Conservation (phyloP, 257 asterid genomes). For the Plantago major region DNA sequence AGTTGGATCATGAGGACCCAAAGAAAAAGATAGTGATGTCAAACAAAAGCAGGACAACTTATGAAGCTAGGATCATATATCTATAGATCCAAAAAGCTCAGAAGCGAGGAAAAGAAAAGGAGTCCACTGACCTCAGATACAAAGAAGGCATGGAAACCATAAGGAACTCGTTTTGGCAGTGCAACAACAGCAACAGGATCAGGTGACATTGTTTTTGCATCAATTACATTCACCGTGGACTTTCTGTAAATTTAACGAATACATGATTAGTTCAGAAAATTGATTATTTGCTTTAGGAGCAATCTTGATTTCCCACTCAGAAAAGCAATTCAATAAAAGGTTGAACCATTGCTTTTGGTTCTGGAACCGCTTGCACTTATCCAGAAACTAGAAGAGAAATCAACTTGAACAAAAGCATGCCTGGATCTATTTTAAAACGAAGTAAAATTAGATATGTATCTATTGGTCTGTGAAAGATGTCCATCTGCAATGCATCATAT, state of each 20-base stretch:
- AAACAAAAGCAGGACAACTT: background rate
- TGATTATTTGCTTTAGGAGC: no score
- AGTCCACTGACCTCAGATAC: conserved; percentile 67
- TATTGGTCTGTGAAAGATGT: no score
- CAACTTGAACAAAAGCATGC: no score
- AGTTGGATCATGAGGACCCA: conserved; percentile 6
- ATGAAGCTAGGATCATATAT: background rate
- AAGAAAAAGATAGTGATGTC: background rate
- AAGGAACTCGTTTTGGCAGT: conserved; percentile 83
- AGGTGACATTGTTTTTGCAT: conserved; percentile 90
- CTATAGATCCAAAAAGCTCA: background rate
- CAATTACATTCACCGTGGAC: conserved; percentile 77
- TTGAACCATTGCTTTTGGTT: no score
- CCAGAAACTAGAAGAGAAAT: no score
- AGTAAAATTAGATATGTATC: no score
- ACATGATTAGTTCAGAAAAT: background rate
- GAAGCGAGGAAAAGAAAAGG: background rate
- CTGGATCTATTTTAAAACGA: no score
- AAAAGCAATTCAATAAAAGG: no score
- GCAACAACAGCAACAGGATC: conserved; percentile 84
- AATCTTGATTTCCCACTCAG: no score
- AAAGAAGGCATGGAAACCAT: conserved; percentile 95
- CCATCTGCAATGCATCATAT: no score
- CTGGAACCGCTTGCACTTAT: no score
- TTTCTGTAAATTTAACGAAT: conserved; percentile 43